Evolutionary conservation across 768 basidiomycete species (phyloP), one percentile per base, ranked within the genome.

Genomic region (Macrolepiota dolichaula): DNA sequence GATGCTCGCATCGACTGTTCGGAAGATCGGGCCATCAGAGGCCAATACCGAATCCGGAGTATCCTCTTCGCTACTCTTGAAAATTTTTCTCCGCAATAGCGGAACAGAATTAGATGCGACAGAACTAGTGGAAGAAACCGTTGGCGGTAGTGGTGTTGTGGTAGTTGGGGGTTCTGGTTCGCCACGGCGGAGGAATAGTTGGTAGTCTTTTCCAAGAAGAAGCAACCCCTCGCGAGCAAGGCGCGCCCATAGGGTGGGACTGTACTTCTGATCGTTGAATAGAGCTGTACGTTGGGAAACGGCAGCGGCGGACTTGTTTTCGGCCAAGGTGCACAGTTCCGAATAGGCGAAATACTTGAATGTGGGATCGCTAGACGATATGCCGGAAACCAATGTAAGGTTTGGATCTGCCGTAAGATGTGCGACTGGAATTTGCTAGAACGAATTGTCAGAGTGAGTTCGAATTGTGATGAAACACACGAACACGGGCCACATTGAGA

Each of bases 241-340:
- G 1, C 77, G 77, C 19, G 74, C 76, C 91, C 92, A 93, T 9
- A 90, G 71, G 55, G 75, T 84, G 0, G 85, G 86, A 7, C 74
- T 77, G 55, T 83, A 82, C 65, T 87, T 88, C 67, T 88, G 86
- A 65, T 92, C 89, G 0, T 79, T 79, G 66, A 91, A 92, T 0
- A 92, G 67, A 0, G 82, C 78, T 0, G 79, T 78, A 11, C 88
- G 79, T 36, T 78, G 79, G 0, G 79, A 68, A 11, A 73, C 68
- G 0, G 79, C 79, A 1, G 74, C 65, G 2, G 79, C 50, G 3
- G 78, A 75, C 4, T 72, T 71, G 22, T 80, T 80, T n/a, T 72
- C 69, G 0, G 86, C 79, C 11, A 90, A 66, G 3, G 76, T 74
- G 10, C 71, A 72, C 42, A 94, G 77, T 63, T 92, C 91, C 0